Evolutionary conservation across 129 eudicot genomes (phyloP).

Genomic region (Tanacetum coccineum): DNA sequence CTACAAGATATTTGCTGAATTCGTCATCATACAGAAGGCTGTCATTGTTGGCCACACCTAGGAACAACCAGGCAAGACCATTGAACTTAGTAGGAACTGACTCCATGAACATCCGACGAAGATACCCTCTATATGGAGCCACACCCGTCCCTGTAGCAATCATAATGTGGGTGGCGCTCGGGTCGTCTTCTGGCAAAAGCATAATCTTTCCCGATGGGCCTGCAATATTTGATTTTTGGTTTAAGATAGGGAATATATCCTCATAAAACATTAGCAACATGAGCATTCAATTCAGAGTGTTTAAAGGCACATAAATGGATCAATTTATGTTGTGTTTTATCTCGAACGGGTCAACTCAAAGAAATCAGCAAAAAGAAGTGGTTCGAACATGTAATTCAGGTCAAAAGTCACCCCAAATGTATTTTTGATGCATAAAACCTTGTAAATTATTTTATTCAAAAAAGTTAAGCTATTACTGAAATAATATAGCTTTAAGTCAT

Average conservation of each 20-base stretch:
- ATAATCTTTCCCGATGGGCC: slow-evolving; percentile 96
- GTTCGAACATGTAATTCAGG: no score
- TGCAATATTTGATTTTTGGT: slow-evolving; percentile 18
- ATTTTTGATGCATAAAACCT: no score
- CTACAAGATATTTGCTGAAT: slow-evolving; percentile 66
- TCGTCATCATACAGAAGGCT: slow-evolving; percentile 90
- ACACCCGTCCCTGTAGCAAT: slow-evolving; percentile 98
- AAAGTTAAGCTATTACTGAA: background rate
- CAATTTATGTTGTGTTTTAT: no score
- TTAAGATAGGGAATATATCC: background rate
- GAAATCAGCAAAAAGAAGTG: no score
- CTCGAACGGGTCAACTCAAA: no score
- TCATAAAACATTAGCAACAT: background rate
- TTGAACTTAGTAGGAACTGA: slow-evolving; percentile 68
- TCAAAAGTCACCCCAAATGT: no score
- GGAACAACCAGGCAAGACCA: slow-evolving; percentile 96
- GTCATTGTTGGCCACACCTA: slow-evolving; percentile 93
- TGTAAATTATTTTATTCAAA: no score
- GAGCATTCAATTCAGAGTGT: background rate
- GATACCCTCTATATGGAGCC: slow-evolving; percentile 96
- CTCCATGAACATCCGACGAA: slow-evolving; percentile 99
- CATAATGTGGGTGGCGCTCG: slow-evolving; percentile 95
- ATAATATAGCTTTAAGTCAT: background rate
- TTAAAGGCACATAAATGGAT: background rate
- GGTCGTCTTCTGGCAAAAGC: slow-evolving; percentile 94